A percentile compares a stretch with the other conserved stretches of the same genome.
Evolutionary conservation across 2,329 filamentous ascomycete species (phyloP).

Genomic region (Fusarium camptoceras): DNA sequence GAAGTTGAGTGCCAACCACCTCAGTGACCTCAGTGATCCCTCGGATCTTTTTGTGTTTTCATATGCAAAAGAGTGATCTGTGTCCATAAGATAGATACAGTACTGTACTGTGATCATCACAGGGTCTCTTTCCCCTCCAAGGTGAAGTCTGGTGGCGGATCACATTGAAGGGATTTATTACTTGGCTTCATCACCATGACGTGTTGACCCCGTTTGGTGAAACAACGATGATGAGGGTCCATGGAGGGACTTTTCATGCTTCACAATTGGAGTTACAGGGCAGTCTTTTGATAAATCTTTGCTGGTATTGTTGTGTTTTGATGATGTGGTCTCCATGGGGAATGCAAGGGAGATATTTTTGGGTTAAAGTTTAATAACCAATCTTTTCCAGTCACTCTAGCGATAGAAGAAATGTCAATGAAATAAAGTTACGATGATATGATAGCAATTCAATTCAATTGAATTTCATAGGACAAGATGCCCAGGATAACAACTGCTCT

Average conservation of each 20-base stretch:
- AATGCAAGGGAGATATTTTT: conserved; percentile 30
- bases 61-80: background rate
- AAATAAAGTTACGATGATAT: background rate
- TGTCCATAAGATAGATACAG: conserved; percentile 2
- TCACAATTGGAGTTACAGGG: background rate
- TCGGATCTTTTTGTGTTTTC: background rate
- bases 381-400: background rate
- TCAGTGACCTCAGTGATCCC: background rate
- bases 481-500: background rate
- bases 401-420: conserved; percentile 4
- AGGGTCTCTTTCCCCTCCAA: background rate
- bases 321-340: conserved; percentile 14
- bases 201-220: conserved; percentile 19
- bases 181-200: conserved; percentile 37
- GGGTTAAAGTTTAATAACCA: conserved; percentile 8
- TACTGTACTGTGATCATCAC: background rate
- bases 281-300: background rate
- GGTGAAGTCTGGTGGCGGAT: conserved; percentile 1
- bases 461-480: background rate
- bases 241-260: background rate
- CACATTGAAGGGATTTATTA: conserved; percentile 9
- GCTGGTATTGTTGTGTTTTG: background rate
- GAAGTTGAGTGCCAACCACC: conserved; percentile 18
- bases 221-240: conserved; percentile 6
- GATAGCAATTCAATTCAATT: background rate